Evolutionary conservation across 1,139 yeast species (phyloP).

Genomic region (Cylindricascospora bacillispora): DNA sequence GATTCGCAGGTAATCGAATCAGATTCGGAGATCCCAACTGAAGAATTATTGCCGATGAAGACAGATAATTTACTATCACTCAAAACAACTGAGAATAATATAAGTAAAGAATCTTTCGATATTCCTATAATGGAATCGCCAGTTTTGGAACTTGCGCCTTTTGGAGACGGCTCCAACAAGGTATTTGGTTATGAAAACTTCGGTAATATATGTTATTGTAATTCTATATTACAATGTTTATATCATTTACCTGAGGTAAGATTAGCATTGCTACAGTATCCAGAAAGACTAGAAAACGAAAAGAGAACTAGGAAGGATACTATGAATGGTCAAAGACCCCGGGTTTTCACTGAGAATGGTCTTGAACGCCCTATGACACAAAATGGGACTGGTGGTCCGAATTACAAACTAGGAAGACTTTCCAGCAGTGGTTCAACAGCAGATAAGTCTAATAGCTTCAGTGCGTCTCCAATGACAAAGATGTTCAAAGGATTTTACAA

Average conservation of each 20-base stretch:
- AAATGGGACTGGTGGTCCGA: background rate
- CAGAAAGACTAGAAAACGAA: conserved; percentile 20
- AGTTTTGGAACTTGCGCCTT: too few relatives aligned
- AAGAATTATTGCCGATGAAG: too few relatives aligned
- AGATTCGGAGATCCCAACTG: too few relatives aligned
- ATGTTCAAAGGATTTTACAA: background rate
- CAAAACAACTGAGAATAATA: too few relatives aligned
- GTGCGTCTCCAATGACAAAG: background rate
- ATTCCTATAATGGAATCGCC: too few relatives aligned
- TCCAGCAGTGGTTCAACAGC: background rate
- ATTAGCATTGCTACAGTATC: conserved; percentile 36
- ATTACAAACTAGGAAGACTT: background rate
- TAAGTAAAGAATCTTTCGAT: too few relatives aligned
- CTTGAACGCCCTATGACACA: conserved; percentile 2
- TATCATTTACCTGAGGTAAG: conserved; percentile 62
- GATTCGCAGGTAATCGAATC: background rate
- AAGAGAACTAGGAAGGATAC: conserved; percentile 26
- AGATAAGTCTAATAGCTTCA: background rate
- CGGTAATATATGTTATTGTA: conserved; percentile 86
- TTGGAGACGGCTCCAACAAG: conserved; percentile 52
- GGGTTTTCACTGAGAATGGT: conserved; percentile 29
- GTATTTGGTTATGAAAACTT: conserved; percentile 89
- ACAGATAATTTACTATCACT: too few relatives aligned
- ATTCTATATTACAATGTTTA: conserved; percentile 74
- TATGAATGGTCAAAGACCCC: conserved; percentile 33